Base-by-base conservation (phyloP, 192 early-diverging fungal species). In the Phycomyces nitens region DNA sequence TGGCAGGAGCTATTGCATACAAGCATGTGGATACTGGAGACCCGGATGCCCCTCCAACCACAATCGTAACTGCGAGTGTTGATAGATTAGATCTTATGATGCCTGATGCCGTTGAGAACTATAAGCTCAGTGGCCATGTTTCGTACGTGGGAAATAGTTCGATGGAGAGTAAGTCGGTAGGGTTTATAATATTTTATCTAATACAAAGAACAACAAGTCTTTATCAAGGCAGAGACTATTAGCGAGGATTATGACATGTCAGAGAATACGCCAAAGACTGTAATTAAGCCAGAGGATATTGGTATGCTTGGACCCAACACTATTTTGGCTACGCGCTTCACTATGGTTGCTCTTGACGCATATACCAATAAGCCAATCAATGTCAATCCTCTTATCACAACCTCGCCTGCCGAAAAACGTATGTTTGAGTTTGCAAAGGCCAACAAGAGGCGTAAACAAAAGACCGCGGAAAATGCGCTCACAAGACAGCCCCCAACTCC, bases 131-230 rank as follows among this genome's bases (percentile, higher is more conserved):
- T 44, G 95, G 92, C 12, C 88, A 88, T 58, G 93, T 95, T 22
- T 89, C 90, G 0, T 92, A 86, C 68, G 92, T 91, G 3, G 95
- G 95, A n/a, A 82, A 77, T 49, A 94, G 92, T 66, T 95, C 93
- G n/a, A 92, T 97, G 93, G 95, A 95, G 77, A 77, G 79, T 81
- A 64, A 54, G 69, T 60, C 20, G n/a, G 14, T 4, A 52, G 38
- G 10, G 27, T 16, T 8, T 21, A 14, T 12, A 22, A 15, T 4
- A 1, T 18, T 24, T n/a, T n/a, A n/a, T n/a, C n/a, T n/a, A n/a
- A n/a, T n/a, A n/a, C n/a, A n/a, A n/a, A n/a, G n/a, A n/a, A 23
- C 14, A 44, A 0, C 27, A 41, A 60, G 56, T 88, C n/a, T 83
- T 79, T 47, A 86, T 89, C 70, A 82, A 86, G 69, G 79, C 87